Conservation (phyloP, 1,284 basidiomycete species). For the Ceratobasidium sp. region DNA sequence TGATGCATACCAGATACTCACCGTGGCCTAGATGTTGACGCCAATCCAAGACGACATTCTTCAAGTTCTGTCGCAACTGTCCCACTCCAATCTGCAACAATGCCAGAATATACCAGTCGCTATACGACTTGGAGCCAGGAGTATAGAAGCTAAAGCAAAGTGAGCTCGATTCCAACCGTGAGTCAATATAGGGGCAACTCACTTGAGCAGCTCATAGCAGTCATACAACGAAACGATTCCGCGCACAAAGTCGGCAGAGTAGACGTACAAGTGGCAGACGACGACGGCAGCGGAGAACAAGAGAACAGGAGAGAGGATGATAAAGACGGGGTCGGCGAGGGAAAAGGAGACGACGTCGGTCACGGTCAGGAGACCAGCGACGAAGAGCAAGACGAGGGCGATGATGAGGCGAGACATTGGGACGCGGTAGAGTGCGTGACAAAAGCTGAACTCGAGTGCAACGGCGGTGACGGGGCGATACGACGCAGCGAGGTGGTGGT, state of each 20-base stretch:
- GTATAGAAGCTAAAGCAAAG: background rate
- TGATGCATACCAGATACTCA: background rate
- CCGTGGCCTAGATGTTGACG: background rate
- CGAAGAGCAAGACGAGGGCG: too few relatives aligned
- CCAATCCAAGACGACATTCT: background rate
- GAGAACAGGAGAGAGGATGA: background rate
- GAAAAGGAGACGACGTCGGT: background rate
- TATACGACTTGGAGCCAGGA: background rate
- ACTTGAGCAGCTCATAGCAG: slow-evolving; percentile 1
- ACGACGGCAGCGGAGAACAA: background rate
- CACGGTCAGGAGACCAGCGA: too few relatives aligned
- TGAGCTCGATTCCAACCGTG: background rate
- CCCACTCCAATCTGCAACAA: background rate
- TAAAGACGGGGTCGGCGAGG: background rate
- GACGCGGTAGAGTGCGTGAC: too few relatives aligned
- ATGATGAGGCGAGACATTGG: too few relatives aligned
- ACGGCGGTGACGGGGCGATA: too few relatives aligned
- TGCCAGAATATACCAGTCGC: background rate
- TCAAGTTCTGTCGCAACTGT: background rate
- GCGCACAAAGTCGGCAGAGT: background rate
- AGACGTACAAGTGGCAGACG: background rate
- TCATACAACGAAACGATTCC: background rate
- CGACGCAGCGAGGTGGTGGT: too few relatives aligned
- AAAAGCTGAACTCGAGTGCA: too few relatives aligned
- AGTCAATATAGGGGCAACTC: background rate